phyloP scores from a whole-genome alignment of 352 stramenopile genomes.

The Pythium dissotocum region DNA sequence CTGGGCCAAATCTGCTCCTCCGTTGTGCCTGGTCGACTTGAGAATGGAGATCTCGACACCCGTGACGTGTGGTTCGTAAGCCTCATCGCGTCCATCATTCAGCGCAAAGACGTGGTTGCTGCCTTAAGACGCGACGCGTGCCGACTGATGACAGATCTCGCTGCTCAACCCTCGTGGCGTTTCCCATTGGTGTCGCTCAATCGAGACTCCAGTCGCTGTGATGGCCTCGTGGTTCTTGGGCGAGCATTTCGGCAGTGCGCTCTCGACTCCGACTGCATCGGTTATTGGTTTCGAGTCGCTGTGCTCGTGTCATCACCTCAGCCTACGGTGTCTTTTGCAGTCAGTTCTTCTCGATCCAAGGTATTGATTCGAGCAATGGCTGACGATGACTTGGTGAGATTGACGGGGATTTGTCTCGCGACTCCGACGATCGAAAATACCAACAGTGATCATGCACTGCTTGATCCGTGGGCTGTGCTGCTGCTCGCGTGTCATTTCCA shows the following conservation, averaged over 20 bases:
- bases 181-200: not conserved
- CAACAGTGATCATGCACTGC: not conserved
- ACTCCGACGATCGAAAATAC: not conserved
- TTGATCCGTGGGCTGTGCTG: not conserved
- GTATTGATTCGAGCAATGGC: conserved; percentile 5
- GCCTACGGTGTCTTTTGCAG: not conserved
- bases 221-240: conserved; percentile 12
- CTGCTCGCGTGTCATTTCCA: not conserved
- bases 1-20: not conserved
- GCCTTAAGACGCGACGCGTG: conserved; percentile 7
- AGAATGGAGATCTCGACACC: not conserved
- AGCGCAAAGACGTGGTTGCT: not conserved
- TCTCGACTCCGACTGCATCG: not conserved
- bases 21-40: not conserved
- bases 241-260: conserved; percentile 5
- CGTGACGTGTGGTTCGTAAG: not conserved
- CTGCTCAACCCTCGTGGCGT: not conserved
- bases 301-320: not conserved
- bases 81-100: conserved; percentile 3
- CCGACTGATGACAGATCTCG: conserved; percentile 4
- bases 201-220: not conserved
- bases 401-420: not conserved
- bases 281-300: not conserved
- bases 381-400: not conserved
- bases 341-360: not conserved